Conservation (phyloP, 768 basidiomycete genomes). For the Naganishia onofrii region DNA sequence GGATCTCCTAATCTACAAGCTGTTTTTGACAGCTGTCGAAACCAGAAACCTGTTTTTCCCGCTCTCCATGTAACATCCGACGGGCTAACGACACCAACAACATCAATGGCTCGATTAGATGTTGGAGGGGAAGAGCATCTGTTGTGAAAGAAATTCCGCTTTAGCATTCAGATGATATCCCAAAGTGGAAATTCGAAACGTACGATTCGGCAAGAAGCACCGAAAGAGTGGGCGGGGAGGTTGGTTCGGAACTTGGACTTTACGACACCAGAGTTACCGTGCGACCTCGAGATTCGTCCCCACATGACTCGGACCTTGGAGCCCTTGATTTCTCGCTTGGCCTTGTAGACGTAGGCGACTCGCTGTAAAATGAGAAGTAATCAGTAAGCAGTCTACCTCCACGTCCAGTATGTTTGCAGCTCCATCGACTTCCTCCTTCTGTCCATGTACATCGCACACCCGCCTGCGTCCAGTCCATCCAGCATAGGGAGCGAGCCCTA, state of each 20-base stretch:
- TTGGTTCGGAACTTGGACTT: constrained; percentile 95
- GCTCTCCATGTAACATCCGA: constrained; percentile 16
- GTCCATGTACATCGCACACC: no score
- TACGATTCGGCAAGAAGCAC: constrained; percentile 66
- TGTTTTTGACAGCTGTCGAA: constrained; percentile 16
- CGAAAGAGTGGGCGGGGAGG: constrained; percentile 91
- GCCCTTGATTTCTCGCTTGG: constrained; percentile 88
- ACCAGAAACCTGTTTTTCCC: constrained; percentile 18
- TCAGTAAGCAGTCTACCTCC: neutral
- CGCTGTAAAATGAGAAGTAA: constrained; percentile 58
- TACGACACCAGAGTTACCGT: constrained; percentile 91
- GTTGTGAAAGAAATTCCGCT: neutral
- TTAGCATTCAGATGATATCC: neutral
- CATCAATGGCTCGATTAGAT: constrained; percentile 43
- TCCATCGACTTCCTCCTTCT: no score
- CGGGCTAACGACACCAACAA: constrained; percentile 24
- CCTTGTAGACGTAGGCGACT: constrained; percentile 96
- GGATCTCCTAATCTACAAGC: constrained; percentile 8
- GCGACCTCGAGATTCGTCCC: constrained; percentile 91
- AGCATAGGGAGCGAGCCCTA: neutral
- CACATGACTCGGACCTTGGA: constrained; percentile 97
- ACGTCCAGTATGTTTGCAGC: neutral
- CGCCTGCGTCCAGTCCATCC: no score
- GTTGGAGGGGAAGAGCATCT: constrained; percentile 54
- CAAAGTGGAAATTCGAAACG: constrained; percentile 28